Evolutionary conservation across 768 basidiomycete species (phyloP), one percentile per base, ranked within the genome.

Genomic region (Astraeus odoratus): DNA sequence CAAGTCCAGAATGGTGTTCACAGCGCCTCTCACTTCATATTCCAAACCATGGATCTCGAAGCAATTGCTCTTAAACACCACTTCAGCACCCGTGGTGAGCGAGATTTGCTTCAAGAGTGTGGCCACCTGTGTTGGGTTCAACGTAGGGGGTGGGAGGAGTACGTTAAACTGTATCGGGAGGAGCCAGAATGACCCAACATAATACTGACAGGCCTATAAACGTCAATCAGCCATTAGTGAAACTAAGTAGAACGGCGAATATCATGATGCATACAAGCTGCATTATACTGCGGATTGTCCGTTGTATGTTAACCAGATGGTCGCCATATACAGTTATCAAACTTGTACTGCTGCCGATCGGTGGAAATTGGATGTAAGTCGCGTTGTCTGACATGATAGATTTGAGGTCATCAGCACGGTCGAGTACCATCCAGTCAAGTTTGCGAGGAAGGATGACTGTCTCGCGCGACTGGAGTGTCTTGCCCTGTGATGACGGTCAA

Each of bases 391-490:
- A 81, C 93, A 96, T 97, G 60, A 93, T 78, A 4, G 81, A 74
- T 66, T 83, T 91, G 57, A 99, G 71, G 51, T 98, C 95, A 23
- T 97, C 94, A 9, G 86, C 72, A n/a, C 88, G 82, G 64, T 99
- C 91, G n/a, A 87, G 89, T 44, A 96, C 80, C 80, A 99, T 86
- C 94, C 95, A 97, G 58, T 99, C 95, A 50, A 99, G 74, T 64
- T 99, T 99, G 51, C 95, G 85, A 46, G 95, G 95, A 19, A 96
- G 76, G 44, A 97, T 86, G 5, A 92, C 89, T 13, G 90, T 92
- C 61, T 99, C 94, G 48, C 91, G 73, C 7, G 95, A 94, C 46
- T 96, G 83, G 47, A 96, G 79, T 38, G 79, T 75, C 63, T 94
- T 92, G 59, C 82, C 84, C 95, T 98, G 56, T n/a, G n/a, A n/a